A percentile compares a stretch with the other conserved stretches of the same genome.
phyloP scores from a whole-genome alignment of 371 early-diverging fungal genomes.

The Capillidium rhysosporum region DNA sequence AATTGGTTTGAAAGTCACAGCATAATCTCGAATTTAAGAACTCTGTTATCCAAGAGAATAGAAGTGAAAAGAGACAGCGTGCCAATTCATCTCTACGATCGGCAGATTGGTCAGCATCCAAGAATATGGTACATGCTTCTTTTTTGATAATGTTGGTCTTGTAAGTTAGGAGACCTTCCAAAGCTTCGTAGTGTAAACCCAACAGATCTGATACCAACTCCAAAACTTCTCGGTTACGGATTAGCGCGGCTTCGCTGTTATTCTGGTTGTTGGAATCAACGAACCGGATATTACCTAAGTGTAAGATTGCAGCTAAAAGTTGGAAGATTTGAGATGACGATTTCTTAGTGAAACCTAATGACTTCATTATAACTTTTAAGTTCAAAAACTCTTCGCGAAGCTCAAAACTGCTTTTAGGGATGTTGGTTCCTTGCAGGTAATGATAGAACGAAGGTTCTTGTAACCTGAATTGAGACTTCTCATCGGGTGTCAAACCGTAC shows the following conservation, averaged over 20 bases:
- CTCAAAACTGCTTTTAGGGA: slow-evolving; percentile 9
- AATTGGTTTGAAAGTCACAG: slow-evolving; percentile 34
- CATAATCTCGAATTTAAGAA: slow-evolving; percentile 47
- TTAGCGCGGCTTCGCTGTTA: slow-evolving; percentile 44
- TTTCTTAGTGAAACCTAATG: slow-evolving; percentile 57
- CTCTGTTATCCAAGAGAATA: slow-evolving; percentile 60
- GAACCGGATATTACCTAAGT: slow-evolving; percentile 78
- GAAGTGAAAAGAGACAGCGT: slow-evolving; percentile 43
- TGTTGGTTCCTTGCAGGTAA: slow-evolving; percentile 20
- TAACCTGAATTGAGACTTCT: slow-evolving; percentile 24
- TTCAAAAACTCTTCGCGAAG: slow-evolving; percentile 36
- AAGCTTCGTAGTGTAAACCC: slow-evolving; percentile 53
- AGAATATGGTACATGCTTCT: slow-evolving; percentile 70
- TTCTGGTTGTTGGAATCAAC: slow-evolving; percentile 31
- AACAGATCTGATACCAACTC: slow-evolving; percentile 66
- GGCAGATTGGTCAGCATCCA: slow-evolving; percentile 52
- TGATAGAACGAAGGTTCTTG: slow-evolving; percentile 25
- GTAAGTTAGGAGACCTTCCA: slow-evolving; percentile 71
- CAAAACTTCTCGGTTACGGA: slow-evolving; percentile 54
- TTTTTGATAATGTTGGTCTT: slow-evolving; percentile 45
- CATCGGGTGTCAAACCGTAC: slow-evolving; percentile 31
- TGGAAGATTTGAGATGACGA: slow-evolving; percentile 65
- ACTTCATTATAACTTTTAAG: slow-evolving; percentile 51
- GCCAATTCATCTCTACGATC: slow-evolving; percentile 53
- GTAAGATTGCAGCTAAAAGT: slow-evolving; percentile 70